A percentile compares a stretch with the other conserved stretches of the same genome.
These are phyloP conservation scores for Begonia loranthoides DNA, from an alignment of 306 rosid species.

Conservation along the genomic window DNA sequence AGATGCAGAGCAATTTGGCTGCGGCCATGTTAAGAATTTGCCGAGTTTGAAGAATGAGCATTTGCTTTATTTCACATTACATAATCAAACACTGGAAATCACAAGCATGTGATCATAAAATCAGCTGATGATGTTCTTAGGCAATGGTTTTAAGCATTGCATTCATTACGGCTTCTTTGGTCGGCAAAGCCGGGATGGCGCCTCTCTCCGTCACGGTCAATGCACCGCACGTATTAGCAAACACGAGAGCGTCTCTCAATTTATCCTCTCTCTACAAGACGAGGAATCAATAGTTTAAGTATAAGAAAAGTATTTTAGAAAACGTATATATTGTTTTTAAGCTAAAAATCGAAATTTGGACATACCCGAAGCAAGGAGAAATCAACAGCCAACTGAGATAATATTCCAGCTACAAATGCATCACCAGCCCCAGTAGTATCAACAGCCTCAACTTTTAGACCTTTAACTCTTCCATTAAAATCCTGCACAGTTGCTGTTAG, in stretches of 20 bases:
- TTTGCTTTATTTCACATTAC: conserved; percentile 6
- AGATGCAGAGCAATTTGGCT: conserved; percentile 76
- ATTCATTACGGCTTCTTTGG: conserved; percentile 57
- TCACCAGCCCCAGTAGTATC: conserved; percentile 99
- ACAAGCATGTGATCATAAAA: no score
- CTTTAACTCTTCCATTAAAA: conserved; percentile 70
- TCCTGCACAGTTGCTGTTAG: conserved; percentile 37
- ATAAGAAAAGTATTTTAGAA: no score
- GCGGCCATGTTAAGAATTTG: conserved; percentile 84
- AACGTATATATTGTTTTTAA: no score
- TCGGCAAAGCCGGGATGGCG: conserved; percentile 94
- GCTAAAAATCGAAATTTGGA: no score
- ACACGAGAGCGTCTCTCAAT: conserved; percentile 73
- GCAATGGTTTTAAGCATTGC: conserved; percentile 34
- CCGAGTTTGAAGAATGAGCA: conserved; percentile 80
- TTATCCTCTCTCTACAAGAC: conserved; percentile 2
- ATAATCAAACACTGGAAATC: no score
- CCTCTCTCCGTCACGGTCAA: conserved; percentile 65
- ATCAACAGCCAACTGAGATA: conserved; percentile 65
- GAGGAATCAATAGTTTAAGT: neutral
- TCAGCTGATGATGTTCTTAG: conserved; percentile 2
- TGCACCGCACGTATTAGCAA: conserved; percentile 93
- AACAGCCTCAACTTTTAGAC: conserved; percentile 73
- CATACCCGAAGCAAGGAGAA: conserved; percentile 69
- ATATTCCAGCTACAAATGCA: conserved; percentile 92